Evolutionary conservation across 768 basidiomycete genomes (phyloP), one percentile per base, ranked within the genome.

Genomic region (Cubamyces sp.): DNA sequence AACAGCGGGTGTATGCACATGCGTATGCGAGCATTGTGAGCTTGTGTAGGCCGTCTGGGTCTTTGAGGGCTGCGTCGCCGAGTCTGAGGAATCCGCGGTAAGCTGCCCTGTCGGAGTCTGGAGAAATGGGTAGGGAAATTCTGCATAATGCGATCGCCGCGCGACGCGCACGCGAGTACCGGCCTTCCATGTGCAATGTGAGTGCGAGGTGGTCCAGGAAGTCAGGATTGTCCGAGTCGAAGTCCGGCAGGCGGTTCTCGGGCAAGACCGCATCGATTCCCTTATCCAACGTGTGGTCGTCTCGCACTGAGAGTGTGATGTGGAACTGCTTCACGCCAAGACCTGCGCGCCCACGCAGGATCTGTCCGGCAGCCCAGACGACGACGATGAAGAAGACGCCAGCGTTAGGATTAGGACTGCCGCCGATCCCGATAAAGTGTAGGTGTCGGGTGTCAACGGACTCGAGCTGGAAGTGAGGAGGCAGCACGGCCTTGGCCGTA

Each of bases 11-110:
- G 60, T 79, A 79, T 5, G 80, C 79, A 46, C 75, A 76, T n/a
- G 79, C 83, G 65, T 78, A 86, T 0, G 83, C 76, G 5, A 86
- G 74, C 82, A 86, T 86, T 0, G 84, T 79, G 14, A 84, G 74
- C 67, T 87, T 87, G 62, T 70, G 67, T 18, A 69, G 66, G 4
- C 69, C 67, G 5, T 34, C 34, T 11, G 34, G 9, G 34, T 69
- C 61, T 34, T 69, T 66, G 15, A 78, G 65, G 5, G 81, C 74
- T 11, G 79, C 74, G 61, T 85, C 84, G 21, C 73, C 85, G 8
- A 85, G 72, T 52, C 86, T 73, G 16, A 86, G 71, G 64, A 79
- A 85, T 0, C 83, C 82, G 62, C 76, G 78, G 34, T 6, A 34
- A 7, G 34, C 34, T 34, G 6, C 34, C 4, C 9, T 1, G 49